Evolutionary conservation across 805 yeast species (phyloP), one percentile per base, ranked within the genome.

Genomic region (Kodamaea restingae): DNA sequence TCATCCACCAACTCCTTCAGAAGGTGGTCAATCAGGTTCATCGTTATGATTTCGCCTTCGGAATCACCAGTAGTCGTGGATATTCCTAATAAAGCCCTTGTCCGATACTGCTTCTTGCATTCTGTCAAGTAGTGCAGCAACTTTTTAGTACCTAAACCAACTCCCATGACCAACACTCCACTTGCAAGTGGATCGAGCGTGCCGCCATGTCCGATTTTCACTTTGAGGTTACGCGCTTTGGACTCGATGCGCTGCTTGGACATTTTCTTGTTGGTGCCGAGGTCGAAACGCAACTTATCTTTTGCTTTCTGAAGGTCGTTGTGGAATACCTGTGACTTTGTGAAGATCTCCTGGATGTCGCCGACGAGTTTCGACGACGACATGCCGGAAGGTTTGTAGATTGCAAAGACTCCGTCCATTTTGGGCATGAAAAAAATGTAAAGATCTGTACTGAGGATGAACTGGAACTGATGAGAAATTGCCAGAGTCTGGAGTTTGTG

Each of bases 151-250:
- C 98, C 98, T 1, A 70, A 46, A 4, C 96, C 96, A n/a, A 93
- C 77, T 4, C 98, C 99, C 40, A 93, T 71, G 2, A 95, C 91
- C 30, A 86, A 60, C 1, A 91, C 90, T 8, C 99, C 99, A n/a
- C 88, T 80, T 0, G 99, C 99, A 31, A 86, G 63, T 0, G 98
- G 97, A 54, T 93, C 99, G 27, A 93, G 67, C 0, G 99, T 93
- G 7, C 99, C 99, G 14, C 98, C 99, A 60, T 93, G 99, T 1
- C 99, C 99, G 70, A 91, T 83, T 54, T 93, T 93, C 24, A 90
- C 80, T 50, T 80, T 81, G 3, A 75, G 65, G 22, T 70, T 69
- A 17, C 72, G 64, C 20, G 75, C 67, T 42, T 76, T 75, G 39
- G 76, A 72, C 43, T 74, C 71, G 32, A 77, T 71, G 26, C 78